Percentiles rank a stretch among this genome's conserved stretches.
These are phyloP conservation scores for Chaetomium fimeti DNA, from an alignment of 495 filamentous ascomycete species.

Conservation along the genomic window DNA sequence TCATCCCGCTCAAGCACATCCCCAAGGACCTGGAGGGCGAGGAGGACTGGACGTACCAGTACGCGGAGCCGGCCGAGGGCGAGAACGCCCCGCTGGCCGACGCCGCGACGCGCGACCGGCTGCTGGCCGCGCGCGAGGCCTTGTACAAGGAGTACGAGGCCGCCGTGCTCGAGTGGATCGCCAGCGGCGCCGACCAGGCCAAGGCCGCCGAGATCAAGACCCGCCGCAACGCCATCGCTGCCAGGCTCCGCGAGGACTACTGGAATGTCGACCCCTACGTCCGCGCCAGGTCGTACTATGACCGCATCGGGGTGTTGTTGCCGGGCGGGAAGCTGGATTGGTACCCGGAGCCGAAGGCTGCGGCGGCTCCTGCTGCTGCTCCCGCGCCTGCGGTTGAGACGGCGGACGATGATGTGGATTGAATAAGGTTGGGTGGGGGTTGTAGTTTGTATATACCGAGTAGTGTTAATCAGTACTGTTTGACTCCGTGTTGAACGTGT, in stretches of 20 bases:
- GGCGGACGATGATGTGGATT: slow-evolving; percentile 57
- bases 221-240: slow-evolving; percentile 55
- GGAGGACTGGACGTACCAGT: slow-evolving; percentile 78
- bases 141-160: slow-evolving; percentile 70
- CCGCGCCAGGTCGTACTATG: slow-evolving; percentile 69
- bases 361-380: background rate
- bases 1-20: slow-evolving; percentile 69
- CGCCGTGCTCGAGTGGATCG: slow-evolving; percentile 68
- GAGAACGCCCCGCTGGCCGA: slow-evolving; percentile 77
- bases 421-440: slow-evolving; percentile 14
- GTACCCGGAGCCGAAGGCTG: slow-evolving; percentile 50
- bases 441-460: background rate
- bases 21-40: slow-evolving; percentile 76
- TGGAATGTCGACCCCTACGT: slow-evolving; percentile 81
- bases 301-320: slow-evolving; percentile 67
- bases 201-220: slow-evolving; percentile 41
- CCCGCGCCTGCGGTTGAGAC: slow-evolving; percentile 42
- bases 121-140: slow-evolving; percentile 58
- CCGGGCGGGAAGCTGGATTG: slow-evolving; percentile 65
- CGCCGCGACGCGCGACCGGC: slow-evolving; percentile 55
- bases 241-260: slow-evolving; percentile 68
- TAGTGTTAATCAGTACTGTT: slow-evolving; percentile 3
- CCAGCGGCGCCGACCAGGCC: slow-evolving; percentile 30
- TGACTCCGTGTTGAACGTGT: background rate
- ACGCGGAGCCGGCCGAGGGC: slow-evolving; percentile 67